phyloP scores from a whole-genome alignment of 768 basidiomycete genomes.

The Macrolepiota fuliginosa region DNA sequence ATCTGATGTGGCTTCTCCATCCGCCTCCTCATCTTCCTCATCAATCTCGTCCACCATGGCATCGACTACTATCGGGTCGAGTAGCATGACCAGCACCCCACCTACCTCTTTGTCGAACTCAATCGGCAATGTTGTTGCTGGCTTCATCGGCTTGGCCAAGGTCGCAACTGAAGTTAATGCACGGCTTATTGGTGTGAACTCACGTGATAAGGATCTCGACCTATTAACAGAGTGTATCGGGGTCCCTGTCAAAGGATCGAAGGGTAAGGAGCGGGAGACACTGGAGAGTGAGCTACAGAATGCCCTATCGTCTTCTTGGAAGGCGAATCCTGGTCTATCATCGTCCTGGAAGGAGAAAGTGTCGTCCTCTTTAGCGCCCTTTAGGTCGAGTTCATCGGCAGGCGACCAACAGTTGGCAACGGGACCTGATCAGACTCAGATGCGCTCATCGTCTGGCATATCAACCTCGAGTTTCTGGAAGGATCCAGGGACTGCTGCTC shows the following conservation, averaged over 20 bases:
- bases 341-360: conserved; percentile 39
- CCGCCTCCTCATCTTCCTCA: conserved; percentile 53
- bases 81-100: conserved; percentile 51
- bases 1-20: conserved; percentile 24
- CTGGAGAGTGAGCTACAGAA: conserved; percentile 29
- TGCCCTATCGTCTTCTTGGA: conserved; percentile 38
- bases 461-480: conserved; percentile 44
- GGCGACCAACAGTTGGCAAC: conserved; percentile 29
- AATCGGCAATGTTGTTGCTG: conserved; percentile 41
- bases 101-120: conserved; percentile 54
- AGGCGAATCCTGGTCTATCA: conserved; percentile 25
- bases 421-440: conserved; percentile 18
- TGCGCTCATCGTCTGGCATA: conserved; percentile 30
- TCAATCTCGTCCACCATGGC: conserved; percentile 44
- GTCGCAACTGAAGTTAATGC: conserved; percentile 25
- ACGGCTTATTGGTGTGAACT: conserved; percentile 12
- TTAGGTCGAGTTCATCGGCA: conserved; percentile 33
- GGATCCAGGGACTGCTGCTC: conserved; percentile 49
- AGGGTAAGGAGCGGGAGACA: conserved; percentile 30
- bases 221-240: conserved; percentile 10
- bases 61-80: conserved; percentile 35
- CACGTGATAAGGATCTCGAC: background rate
- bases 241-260: conserved; percentile 28
- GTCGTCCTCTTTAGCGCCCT: conserved; percentile 32
- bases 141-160: conserved; percentile 35